Conservation (phyloP, 2,329 filamentous ascomycete species). For the Trichoderma simmonsii region DNA sequence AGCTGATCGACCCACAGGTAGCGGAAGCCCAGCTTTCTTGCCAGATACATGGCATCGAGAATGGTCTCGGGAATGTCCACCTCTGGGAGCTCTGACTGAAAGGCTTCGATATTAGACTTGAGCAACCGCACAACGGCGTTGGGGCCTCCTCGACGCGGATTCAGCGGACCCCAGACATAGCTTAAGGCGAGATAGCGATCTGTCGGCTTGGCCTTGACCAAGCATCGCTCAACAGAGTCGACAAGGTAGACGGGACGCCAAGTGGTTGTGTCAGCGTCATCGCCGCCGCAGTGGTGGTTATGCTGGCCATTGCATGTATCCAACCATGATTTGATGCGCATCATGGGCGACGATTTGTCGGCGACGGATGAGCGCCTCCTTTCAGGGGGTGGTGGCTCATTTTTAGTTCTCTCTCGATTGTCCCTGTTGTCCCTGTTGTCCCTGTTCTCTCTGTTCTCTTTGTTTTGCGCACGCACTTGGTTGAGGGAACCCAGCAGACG, state of each 20-base stretch:
- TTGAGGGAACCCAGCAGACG: conserved; percentile 37
- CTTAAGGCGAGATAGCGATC: conserved; percentile 46
- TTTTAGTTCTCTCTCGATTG: conserved; percentile 22
- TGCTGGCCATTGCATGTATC: conserved; percentile 43
- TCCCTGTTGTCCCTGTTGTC: conserved; percentile 26
- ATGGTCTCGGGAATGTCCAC: conserved; percentile 41
- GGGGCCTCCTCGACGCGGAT: conserved; percentile 27
- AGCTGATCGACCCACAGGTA: conserved; percentile 47
- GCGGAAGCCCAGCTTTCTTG: conserved; percentile 41
- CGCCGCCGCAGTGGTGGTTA: conserved; percentile 35
- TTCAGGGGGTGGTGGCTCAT: conserved; percentile 18
- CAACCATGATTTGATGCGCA: conserved; percentile 42
- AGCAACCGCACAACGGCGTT: conserved; percentile 33
- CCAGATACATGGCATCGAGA: conserved; percentile 44
- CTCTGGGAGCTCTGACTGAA: conserved; percentile 36
- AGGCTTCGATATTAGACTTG: conserved; percentile 36
- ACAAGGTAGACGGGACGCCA: conserved; percentile 43
- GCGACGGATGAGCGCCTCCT: conserved; percentile 33
- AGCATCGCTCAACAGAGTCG: conserved; percentile 38
- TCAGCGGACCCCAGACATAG: conserved; percentile 41
- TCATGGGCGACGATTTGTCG: conserved; percentile 35
- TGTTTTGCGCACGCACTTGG: conserved; percentile 27
- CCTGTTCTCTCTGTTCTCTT: conserved; percentile 25
- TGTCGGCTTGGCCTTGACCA: conserved; percentile 38
- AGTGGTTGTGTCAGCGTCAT: conserved; percentile 28